Evolutionary conservation across 371 early-diverging fungal genomes (phyloP).

Genomic region (Rhizopus arrhizus): DNA sequence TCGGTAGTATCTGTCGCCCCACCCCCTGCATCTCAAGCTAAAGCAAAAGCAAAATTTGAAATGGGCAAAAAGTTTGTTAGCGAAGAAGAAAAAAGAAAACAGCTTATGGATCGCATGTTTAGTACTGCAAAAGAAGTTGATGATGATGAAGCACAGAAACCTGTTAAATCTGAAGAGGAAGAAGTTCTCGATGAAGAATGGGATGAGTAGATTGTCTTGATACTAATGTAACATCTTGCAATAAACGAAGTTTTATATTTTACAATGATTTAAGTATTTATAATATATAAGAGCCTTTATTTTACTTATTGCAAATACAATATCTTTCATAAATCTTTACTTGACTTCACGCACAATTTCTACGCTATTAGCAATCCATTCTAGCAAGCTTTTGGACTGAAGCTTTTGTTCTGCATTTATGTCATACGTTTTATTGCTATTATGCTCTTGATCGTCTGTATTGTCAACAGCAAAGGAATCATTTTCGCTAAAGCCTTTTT

Average conservation of each 20-base stretch:
- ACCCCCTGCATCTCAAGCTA: constrained; percentile 40
- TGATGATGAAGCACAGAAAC: constrained; percentile 38
- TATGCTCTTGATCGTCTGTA: background rate
- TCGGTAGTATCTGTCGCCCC: constrained; percentile 47
- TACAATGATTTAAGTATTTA: too few relatives aligned
- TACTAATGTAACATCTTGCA: background rate
- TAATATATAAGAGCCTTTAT: background rate
- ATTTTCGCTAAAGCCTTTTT: background rate
- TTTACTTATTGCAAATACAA: background rate
- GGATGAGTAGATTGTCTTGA: constrained; percentile 24
- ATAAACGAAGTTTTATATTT: background rate
- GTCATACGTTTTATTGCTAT: background rate
- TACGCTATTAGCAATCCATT: constrained; percentile 19
- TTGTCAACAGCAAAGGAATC: too few relatives aligned
- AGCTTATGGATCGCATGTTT: constrained; percentile 62
- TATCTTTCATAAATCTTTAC: background rate
- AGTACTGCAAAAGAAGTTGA: constrained; percentile 49
- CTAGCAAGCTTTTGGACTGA: background rate
- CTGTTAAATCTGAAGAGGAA: constrained; percentile 21
- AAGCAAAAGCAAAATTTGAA: constrained; percentile 45
- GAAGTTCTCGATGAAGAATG: constrained; percentile 36
- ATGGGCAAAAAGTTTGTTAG: constrained; percentile 40
- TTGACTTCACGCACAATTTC: constrained; percentile 4
- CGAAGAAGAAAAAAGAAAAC: constrained; percentile 47
- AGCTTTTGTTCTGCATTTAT: background rate